These are phyloP conservation scores for Scedosporium apiospermum DNA, from an alignment of 2,329 filamentous ascomycete species.

Conservation along the genomic window DNA sequence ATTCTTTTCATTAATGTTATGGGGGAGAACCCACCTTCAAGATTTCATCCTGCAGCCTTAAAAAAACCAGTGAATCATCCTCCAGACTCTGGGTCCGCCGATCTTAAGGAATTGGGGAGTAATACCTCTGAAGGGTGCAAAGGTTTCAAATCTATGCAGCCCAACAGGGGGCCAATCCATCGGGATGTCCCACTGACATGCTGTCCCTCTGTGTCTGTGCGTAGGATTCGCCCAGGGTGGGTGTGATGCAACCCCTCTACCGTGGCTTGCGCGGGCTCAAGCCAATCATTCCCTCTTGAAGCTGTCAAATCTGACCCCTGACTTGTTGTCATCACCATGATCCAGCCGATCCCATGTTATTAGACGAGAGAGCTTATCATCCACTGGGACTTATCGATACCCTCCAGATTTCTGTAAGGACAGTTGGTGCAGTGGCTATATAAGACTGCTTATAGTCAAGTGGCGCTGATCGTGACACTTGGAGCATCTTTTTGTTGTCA, in stretches of 20 bases:
- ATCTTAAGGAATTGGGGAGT: background rate
- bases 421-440: no score
- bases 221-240: no score
- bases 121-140: no score
- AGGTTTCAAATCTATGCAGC: background rate
- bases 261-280: background rate
- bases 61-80: background rate
- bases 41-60: background rate
- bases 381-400: no score
- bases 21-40: background rate
- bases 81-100: background rate
- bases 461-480: no score
- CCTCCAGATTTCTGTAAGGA: no score
- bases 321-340: background rate
- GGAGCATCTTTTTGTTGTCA: no score
- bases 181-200: no score
- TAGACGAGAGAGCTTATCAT: no score
- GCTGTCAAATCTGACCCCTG: background rate
- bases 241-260: background rate
- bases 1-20: background rate
- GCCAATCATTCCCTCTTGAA: background rate
- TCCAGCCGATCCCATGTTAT: background rate
- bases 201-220: no score
- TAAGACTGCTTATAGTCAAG: no score
- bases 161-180: background rate